Evolutionary conservation across 345 rosid species (phyloP), one percentile per base, ranked within the genome.

Genomic region (Alliaria petiolata): DNA sequence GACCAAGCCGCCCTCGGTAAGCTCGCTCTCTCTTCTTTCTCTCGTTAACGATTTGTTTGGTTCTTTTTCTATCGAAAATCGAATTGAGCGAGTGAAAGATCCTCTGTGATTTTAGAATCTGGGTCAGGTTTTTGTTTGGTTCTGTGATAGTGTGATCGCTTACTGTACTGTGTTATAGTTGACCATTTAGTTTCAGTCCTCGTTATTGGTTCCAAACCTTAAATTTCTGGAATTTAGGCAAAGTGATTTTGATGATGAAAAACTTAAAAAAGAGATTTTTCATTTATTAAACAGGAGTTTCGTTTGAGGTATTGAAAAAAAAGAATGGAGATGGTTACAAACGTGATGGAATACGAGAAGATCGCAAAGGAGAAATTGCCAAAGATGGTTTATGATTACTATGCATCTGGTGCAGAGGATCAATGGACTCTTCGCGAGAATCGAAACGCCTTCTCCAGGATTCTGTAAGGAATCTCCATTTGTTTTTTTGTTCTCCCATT

Each of bases 321-420:
- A 39, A 47, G 3, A 11, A 68, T 71, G 78, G 86, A 91, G 87
- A 84, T 93, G 63, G n/a, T n/a, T n/a, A 91, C 98, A 8, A 93
- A 93, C 76, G 98, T 89, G 34, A 79, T 76, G 79, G 98, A 91
- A 79, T 93, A 86, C 70, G 85, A 93, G 68, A 85, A 83, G 72
- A 85, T 93, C 61, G 98, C 98, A 7, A 93, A 85, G 81, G 75
- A 82, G 83, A 93, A 89, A 63, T 38, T 93, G 76, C 97, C 98
- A 13, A 91, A 93, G 86, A 91, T 93, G 97, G 85, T 87, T 40
- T 93, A 79, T 74, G 97, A 93, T 82, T 93, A 93, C 74, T 89
- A 86, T 74, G 90, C 97, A 19, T 89, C 97, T 4, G 97, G 98
- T 64, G 95, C 98, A 12, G 98, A 93, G 73, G 98, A 93, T 79